Percentiles rank a stretch among this genome's conserved stretches.
These are phyloP conservation scores for Pleurozium schreberi DNA, from an alignment of 225 moss, liverwort and hornwort genomes.

Conservation along the genomic window DNA sequence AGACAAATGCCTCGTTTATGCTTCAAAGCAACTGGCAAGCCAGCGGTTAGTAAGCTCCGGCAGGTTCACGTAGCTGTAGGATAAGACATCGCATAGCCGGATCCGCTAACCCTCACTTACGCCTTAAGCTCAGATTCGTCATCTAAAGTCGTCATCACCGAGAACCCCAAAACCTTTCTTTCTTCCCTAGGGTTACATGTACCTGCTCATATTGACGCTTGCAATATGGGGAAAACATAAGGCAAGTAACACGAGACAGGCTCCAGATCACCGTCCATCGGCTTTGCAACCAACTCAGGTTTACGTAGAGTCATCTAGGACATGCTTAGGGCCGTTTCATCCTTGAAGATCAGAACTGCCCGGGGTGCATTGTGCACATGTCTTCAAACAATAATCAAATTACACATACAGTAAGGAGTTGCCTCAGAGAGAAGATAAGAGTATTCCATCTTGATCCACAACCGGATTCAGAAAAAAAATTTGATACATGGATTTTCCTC, in stretches of 20 bases:
- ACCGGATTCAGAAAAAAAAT: constrained; percentile 18
- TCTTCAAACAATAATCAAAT: neutral
- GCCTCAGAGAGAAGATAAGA: constrained; percentile 38
- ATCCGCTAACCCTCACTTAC: neutral
- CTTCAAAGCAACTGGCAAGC: constrained; percentile 53
- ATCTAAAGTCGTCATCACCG: constrained; percentile 20
- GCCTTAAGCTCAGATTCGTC: constrained; percentile 47
- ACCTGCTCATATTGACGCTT: constrained; percentile 17
- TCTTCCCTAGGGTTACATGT: neutral
- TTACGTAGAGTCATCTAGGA: neutral
- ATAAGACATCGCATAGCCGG: constrained; percentile 23
- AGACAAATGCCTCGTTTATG: constrained; percentile 65
- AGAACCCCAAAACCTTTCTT: neutral
- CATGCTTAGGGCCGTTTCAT: constrained; percentile 22
- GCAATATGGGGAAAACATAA: neutral
- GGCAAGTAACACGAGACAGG: constrained; percentile 45
- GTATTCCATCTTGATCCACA: constrained; percentile 12
- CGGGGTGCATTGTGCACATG: constrained; percentile 28
- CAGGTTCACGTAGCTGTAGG: neutral
- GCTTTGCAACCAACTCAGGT: constrained; percentile 9
- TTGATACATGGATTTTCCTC: constrained; percentile 11
- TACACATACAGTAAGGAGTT: neutral
- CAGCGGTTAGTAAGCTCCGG: constrained; percentile 12
- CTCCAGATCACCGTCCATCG: neutral
- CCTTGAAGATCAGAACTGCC: constrained; percentile 14